Evolutionary conservation across 306 rosid genomes (phyloP).

Genomic region (Gastrolobium villosum): DNA sequence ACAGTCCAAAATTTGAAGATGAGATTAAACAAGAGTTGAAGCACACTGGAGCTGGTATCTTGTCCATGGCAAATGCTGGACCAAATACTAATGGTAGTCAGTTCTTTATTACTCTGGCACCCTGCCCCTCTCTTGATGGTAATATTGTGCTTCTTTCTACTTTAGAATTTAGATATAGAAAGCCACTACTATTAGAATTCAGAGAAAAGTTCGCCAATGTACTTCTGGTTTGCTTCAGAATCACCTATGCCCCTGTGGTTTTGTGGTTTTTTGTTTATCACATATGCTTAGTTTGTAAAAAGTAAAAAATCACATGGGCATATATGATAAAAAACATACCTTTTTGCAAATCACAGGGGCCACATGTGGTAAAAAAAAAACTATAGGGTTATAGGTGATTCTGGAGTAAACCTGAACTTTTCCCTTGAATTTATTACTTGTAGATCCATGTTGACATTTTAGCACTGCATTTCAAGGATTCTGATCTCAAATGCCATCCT

Average conservation of each 20-base stretch:
- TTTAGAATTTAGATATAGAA: background rate
- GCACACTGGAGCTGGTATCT: slow-evolving; percentile 98
- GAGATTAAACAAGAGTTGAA: slow-evolving; percentile 91
- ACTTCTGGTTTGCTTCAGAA: too few relatives aligned
- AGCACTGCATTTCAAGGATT: slow-evolving; percentile 25
- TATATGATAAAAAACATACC: too few relatives aligned
- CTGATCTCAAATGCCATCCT: slow-evolving; percentile 1
- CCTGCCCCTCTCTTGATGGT: slow-evolving; percentile 98
- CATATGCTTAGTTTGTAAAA: too few relatives aligned
- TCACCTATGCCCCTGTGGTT: too few relatives aligned
- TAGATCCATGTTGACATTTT: slow-evolving; percentile 8
- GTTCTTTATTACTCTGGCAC: slow-evolving; percentile 92
- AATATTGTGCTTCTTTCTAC: slow-evolving; percentile 39
- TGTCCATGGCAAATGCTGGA: slow-evolving; percentile 99
- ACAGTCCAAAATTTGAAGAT: slow-evolving; percentile 88
- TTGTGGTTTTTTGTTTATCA: background rate
- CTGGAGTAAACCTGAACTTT: too few relatives aligned
- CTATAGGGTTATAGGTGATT: too few relatives aligned
- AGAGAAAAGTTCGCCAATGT: too few relatives aligned
- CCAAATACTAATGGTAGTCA: slow-evolving; percentile 96
- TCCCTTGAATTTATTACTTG: background rate
- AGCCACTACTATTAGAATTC: background rate
- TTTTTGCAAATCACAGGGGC: too few relatives aligned
- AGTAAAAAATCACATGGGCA: too few relatives aligned
- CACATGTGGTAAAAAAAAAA: too few relatives aligned